A percentile compares a stretch with the other conserved stretches of the same genome.
These are phyloP conservation scores for Artemisia tridentata DNA, from an alignment of 129 eudicot species.

Conservation along the genomic window DNA sequence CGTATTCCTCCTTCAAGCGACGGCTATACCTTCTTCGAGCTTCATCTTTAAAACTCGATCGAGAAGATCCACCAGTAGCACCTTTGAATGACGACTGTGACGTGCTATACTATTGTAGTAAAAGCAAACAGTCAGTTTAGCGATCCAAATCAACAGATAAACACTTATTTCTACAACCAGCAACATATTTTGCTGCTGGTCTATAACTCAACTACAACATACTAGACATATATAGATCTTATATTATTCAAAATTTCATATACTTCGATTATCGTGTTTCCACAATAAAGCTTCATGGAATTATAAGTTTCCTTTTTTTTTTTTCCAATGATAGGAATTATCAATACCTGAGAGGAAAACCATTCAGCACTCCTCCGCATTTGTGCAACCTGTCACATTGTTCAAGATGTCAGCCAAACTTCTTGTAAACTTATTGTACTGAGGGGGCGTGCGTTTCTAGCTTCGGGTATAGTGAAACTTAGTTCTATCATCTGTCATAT, in stretches of 20 bases:
- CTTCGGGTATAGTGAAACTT: too few relatives aligned
- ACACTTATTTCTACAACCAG: not conserved
- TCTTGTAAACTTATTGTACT: too few relatives aligned
- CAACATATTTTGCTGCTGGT: not conserved
- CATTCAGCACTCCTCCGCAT: slow-evolving; percentile 58
- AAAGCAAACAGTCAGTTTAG: slow-evolving; percentile 16
- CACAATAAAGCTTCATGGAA: too few relatives aligned
- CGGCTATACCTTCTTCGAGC: slow-evolving; percentile 78
- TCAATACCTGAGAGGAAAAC: slow-evolving; percentile 61
- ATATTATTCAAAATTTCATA: not conserved
- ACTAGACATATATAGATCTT: not conserved
- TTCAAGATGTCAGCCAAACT: slow-evolving; percentile 3
- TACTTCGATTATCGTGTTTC: too few relatives aligned
- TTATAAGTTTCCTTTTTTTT: too few relatives aligned
- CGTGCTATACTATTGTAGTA: slow-evolving; percentile 36
- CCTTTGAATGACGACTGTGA: slow-evolving; percentile 58
- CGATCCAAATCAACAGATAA: not conserved
- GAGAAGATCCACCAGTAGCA: slow-evolving; percentile 52
- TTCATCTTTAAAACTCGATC: slow-evolving; percentile 72
- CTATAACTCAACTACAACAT: too few relatives aligned
- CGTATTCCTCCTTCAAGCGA: slow-evolving; percentile 84
- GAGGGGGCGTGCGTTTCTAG: too few relatives aligned
- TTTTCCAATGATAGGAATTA: not conserved
- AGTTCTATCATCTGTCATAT: too few relatives aligned
- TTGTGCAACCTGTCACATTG: slow-evolving; percentile 53